Evolutionary conservation across 2,329 filamentous ascomycete species (phyloP).

Genomic region (Stagonosporopsis tanaceti): DNA sequence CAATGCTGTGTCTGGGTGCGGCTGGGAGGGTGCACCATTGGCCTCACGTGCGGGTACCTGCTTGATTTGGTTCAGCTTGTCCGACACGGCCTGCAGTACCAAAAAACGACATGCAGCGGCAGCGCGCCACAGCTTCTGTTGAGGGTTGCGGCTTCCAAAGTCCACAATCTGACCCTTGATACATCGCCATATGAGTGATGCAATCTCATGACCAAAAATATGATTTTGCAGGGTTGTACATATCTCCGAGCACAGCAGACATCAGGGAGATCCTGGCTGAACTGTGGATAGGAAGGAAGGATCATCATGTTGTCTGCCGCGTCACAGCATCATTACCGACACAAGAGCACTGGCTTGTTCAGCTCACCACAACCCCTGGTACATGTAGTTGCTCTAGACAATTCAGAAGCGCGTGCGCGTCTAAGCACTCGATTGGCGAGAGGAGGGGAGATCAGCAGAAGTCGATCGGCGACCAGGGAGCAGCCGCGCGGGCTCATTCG

Average conservation of each 20-base stretch:
- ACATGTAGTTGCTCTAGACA: conserved; percentile 13
- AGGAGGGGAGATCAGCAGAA: conserved; percentile 17
- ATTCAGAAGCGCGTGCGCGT: conserved; percentile 2
- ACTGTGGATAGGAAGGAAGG: neutral
- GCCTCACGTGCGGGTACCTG: conserved; percentile 10
- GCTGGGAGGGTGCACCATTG: neutral
- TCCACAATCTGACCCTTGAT: neutral
- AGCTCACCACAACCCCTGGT: conserved; percentile 27
- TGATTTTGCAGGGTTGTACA: conserved; percentile 1
- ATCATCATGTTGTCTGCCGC: conserved; percentile 1
- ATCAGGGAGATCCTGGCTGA: neutral
- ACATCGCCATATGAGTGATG: neutral
- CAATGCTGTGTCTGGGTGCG: neutral
- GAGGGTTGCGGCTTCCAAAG: neutral
- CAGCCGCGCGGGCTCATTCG: conserved; percentile 14
- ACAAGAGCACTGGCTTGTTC: conserved; percentile 14
- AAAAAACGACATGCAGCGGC: neutral
- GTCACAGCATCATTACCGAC: conserved; percentile 1
- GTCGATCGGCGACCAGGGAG: conserved; percentile 24
- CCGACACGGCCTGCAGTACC: conserved; percentile 1
- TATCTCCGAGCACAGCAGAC: neutral
- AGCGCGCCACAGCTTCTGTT: conserved; percentile 9
- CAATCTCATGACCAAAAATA: neutral
- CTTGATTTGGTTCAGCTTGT: conserved; percentile 4
- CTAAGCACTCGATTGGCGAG: conserved; percentile 36